phyloP scores from a whole-genome alignment of 2,329 filamentous ascomycete genomes.

The Cordyceps tenuipes region DNA sequence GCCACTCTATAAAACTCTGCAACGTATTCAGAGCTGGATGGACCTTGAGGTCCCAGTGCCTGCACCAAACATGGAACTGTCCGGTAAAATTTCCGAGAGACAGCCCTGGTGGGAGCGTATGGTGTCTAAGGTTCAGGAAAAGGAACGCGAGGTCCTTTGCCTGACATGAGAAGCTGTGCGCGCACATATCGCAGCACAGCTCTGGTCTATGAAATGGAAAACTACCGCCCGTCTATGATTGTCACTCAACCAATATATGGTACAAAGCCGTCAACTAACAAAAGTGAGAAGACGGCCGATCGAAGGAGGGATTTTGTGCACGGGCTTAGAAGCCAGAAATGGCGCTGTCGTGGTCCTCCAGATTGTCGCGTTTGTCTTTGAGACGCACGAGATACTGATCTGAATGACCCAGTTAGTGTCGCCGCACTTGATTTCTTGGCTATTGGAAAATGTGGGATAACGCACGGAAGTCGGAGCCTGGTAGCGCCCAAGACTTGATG shows the following conservation, averaged over 20 bases:
- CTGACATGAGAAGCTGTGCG: slow-evolving; percentile 24
- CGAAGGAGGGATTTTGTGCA: neutral
- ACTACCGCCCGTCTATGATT: neutral
- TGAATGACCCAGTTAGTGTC: slow-evolving; percentile 12
- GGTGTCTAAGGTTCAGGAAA: slow-evolving; percentile 23
- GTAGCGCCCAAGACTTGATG: slow-evolving; percentile 28
- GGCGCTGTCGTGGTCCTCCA: slow-evolving; percentile 30
- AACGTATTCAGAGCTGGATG: slow-evolving; percentile 29
- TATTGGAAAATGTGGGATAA: slow-evolving; percentile 9
- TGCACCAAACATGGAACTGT: slow-evolving; percentile 13
- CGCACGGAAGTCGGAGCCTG: slow-evolving; percentile 32
- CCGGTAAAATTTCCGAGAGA: slow-evolving; percentile 22
- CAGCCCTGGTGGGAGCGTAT: slow-evolving; percentile 33
- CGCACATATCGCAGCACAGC: neutral
- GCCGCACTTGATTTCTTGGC: neutral
- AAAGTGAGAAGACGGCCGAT: neutral
- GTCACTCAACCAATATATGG: neutral
- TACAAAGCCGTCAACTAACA: neutral
- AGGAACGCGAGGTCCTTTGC: slow-evolving; percentile 29
- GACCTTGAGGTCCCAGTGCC: slow-evolving; percentile 19
- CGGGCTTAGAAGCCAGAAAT: slow-evolving; percentile 21
- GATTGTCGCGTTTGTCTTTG: slow-evolving; percentile 21
- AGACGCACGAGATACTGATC: slow-evolving; percentile 31
- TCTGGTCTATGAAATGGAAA: neutral
- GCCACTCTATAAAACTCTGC: slow-evolving; percentile 26